Conservation (phyloP, 345 rosid genomes). For the Boechera stricta region DNA sequence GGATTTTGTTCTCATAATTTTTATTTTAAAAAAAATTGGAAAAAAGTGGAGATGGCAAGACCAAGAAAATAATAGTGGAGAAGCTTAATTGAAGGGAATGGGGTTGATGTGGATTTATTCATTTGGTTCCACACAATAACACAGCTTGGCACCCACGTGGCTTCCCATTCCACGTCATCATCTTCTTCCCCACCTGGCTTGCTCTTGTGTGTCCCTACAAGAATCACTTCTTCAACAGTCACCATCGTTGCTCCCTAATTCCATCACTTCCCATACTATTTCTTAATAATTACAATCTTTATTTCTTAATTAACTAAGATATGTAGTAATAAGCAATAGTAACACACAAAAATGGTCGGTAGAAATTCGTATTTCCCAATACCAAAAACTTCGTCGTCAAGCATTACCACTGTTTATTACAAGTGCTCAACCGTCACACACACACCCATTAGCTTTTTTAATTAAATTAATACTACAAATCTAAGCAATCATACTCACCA, state of each 20-base stretch:
- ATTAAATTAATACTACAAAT: conserved; percentile 20
- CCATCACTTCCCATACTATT: conserved; percentile 23
- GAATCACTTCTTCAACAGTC: conserved; percentile 33
- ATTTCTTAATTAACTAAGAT: not conserved
- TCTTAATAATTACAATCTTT: not conserved
- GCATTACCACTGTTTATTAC: conserved; percentile 38
- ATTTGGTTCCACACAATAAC: too few relatives aligned
- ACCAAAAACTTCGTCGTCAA: conserved; percentile 38
- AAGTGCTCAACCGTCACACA: conserved; percentile 44
- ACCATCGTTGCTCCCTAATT: conserved; percentile 50
- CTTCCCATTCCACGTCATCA: too few relatives aligned
- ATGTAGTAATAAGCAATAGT: not conserved
- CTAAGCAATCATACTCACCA: conserved; percentile 41
- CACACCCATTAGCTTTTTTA: conserved; percentile 32
- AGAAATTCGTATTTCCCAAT: conserved; percentile 34
- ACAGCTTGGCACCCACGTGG: too few relatives aligned
- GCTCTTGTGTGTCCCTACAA: too few relatives aligned
- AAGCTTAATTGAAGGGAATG: too few relatives aligned
- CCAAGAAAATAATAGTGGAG: too few relatives aligned
- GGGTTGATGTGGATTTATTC: too few relatives aligned
- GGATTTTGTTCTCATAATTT: not conserved
- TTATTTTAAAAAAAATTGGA: not conserved
- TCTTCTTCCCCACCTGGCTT: too few relatives aligned
- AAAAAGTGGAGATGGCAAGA: conserved; percentile 21
- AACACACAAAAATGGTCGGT: conserved; percentile 40